Base-by-base conservation (phyloP, 257 asterid genomes). In the Jasminum sambac region DNA sequence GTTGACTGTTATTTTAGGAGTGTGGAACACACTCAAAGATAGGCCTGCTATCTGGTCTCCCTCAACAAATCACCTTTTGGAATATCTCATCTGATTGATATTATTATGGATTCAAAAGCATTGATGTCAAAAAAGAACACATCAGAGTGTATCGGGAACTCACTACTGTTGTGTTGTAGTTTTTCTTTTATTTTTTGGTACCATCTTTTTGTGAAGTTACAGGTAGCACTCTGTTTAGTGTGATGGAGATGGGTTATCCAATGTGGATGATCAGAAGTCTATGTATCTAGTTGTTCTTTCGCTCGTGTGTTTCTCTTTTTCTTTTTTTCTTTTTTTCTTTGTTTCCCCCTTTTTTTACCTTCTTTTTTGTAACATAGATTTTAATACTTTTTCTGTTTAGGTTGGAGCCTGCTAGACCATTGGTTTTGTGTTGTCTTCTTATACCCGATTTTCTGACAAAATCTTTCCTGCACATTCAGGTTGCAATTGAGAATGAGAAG, bases 401-500 rank as follows among this genome's bases (percentile, higher is more conserved):
- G 38, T 73, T 80, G 66, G 63, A 69, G 59, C 67, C 39, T 40
- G 76, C 64, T 40, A 48, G 11, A 55, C 42, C 12, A 60, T 64
- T 62, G 41, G 58, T 58, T 72, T 81, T 52, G 64, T 55, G 10
- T 63, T 66, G 37, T 46, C 62, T 38, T 71, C 57, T 26, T 41
- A 19, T 40, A 43, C 63, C 40, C 43, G 52, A 66, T 60, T 68
- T 73, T 48, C 46, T 39, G 6, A 55, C 25, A 14, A 76, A 63
- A 58, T 7, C 44, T 24, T 44, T 77, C 64, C 67, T 63, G 36
- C 64, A 41, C 70, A 63, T 78, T 82, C 88, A 95, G 99, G 86
- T 78, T 82, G 88, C 88, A 43, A 21, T 72, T 74, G 81, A 59
- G 70, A 87, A 86, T 67, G 95, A 85, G 76, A 84, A 85, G 76